A percentile compares a stretch with the other conserved stretches of the same genome.
phyloP scores from a whole-genome alignment of 192 early-diverging fungal genomes.

The Coemansia brasiliensis region DNA sequence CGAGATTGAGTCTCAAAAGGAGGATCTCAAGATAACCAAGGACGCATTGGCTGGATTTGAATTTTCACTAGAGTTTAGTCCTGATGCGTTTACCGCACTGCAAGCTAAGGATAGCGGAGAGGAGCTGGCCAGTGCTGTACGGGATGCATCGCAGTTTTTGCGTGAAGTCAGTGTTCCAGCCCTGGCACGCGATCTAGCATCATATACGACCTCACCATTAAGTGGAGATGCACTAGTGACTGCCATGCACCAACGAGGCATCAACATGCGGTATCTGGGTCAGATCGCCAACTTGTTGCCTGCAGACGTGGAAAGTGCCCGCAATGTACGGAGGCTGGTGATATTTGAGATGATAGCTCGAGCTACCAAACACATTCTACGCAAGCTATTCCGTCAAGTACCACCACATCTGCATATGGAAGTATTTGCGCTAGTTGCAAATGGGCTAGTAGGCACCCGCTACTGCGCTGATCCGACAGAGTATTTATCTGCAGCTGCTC shows the following conservation, averaged over 20 bases:
- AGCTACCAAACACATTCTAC: conserved; percentile 80
- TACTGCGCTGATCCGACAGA: conserved; percentile 60
- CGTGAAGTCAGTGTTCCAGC: conserved; percentile 64
- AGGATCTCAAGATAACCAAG: conserved; percentile 7
- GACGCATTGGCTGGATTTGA: conserved; percentile 47
- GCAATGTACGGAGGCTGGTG: conserved; percentile 60
- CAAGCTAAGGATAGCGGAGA: conserved; percentile 35
- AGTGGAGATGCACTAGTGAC: conserved; percentile 76
- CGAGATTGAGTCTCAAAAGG: neutral
- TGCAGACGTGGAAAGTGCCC: conserved; percentile 12
- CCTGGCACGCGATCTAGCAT: conserved; percentile 59
- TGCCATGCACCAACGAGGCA: conserved; percentile 88
- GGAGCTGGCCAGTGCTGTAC: conserved; percentile 63
- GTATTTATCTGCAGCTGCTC: conserved; percentile 43
- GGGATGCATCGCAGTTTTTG: conserved; percentile 77
- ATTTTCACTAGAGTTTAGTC: conserved; percentile 58
- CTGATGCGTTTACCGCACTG: conserved; percentile 61
- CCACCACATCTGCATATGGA: conserved; percentile 62
- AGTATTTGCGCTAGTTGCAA: conserved; percentile 79
- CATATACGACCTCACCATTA: conserved; percentile 70
- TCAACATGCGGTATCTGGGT: conserved; percentile 97
- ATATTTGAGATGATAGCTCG: conserved; percentile 88
- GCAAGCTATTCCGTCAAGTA: conserved; percentile 60
- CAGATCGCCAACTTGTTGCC: conserved; percentile 68
- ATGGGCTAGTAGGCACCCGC: conserved; percentile 70